Evolutionary conservation across 2,329 filamentous ascomycete genomes (phyloP).

Genomic region (Alternaria metachromatica): DNA sequence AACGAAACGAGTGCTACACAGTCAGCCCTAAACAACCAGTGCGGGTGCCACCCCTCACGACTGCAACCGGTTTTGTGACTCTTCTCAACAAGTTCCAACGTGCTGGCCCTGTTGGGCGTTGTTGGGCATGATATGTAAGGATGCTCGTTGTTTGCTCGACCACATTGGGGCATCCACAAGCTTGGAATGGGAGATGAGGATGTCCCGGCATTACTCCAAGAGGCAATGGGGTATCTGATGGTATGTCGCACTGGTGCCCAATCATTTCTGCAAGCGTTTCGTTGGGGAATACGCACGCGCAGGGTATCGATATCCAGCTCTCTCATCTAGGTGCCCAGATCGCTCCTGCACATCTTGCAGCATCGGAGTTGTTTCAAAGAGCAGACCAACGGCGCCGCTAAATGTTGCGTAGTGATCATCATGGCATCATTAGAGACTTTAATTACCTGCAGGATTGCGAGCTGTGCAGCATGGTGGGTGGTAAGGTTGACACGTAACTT

Average conservation of each 20-base stretch:
- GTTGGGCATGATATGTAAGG: neutral
- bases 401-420: neutral
- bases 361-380: neutral
- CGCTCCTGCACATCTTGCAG: slow-evolving; percentile 1
- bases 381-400: neutral
- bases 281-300: neutral
- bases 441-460: neutral
- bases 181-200: neutral
- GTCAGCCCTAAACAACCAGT: neutral
- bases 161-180: neutral
- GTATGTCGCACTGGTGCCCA: neutral
- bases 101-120: neutral
- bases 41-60: neutral
- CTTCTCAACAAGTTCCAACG: neutral
- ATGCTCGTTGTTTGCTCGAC: neutral
- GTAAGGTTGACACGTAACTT: slow-evolving; percentile 1
- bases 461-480: neutral
- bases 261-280: neutral
- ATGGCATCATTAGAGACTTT: neutral
- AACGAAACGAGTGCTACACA: neutral
- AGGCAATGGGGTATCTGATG: neutral
- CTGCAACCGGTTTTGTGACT: neutral
- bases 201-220: neutral
- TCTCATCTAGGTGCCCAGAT: neutral
- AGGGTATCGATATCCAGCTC: neutral